A percentile compares a stretch with the other conserved stretches of the same genome.
Conservation (phyloP, 345 rosid genomes). For the Rhodamnia rubescens region DNA sequence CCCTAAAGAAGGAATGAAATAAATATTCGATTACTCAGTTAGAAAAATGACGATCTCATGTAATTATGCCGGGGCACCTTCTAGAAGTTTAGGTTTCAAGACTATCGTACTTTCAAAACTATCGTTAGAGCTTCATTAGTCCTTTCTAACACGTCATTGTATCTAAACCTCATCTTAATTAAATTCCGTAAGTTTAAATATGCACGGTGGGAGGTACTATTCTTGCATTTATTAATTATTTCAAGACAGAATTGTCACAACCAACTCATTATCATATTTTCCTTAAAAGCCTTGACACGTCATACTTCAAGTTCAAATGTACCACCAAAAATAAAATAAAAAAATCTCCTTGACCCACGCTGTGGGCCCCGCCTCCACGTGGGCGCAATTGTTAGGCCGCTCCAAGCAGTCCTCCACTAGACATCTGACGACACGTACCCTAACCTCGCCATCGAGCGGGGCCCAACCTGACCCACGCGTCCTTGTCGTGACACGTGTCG, state of each 20-base stretch:
- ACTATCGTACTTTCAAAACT: too few relatives aligned
- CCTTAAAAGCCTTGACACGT: neutral
- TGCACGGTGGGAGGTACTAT: neutral
- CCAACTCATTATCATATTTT: neutral
- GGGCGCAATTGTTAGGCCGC: neutral
- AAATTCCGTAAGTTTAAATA: neutral
- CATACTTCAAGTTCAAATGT: neutral
- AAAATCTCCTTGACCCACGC: neutral
- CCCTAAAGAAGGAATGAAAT: neutral
- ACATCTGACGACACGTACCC: neutral
- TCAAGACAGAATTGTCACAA: neutral
- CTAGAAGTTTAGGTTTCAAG: too few relatives aligned
- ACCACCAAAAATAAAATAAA: neutral
- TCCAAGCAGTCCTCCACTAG: neutral
- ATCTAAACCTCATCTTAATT: neutral
- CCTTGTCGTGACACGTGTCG: neutral
- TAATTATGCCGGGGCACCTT: neutral
- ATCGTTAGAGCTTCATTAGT: neutral
- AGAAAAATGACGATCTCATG: neutral
- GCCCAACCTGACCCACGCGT: neutral
- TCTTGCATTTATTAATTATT: neutral
- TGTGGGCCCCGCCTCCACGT: neutral
- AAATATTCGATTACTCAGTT: fast-evolving
- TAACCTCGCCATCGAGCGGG: neutral
- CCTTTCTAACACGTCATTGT: neutral